Evolutionary conservation across 352 stramenopile species (phyloP).

Genomic region (Aphanomyces astaci): DNA sequence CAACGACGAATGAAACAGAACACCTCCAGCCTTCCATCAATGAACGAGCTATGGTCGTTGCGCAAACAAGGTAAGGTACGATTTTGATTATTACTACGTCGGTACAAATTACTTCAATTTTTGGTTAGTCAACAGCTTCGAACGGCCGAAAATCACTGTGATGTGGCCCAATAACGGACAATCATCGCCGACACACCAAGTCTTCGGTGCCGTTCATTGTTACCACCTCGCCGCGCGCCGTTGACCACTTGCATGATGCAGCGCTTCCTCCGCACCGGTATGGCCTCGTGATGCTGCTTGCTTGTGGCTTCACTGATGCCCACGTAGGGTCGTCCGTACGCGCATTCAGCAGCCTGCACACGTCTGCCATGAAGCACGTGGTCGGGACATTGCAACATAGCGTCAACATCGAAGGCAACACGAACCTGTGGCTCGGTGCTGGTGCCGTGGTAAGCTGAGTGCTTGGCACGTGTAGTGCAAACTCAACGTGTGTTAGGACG

Average conservation of each 20-base stretch:
- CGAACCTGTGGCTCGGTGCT: constrained; percentile 73
- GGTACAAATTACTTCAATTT: neutral
- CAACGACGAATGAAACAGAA: too few relatives aligned
- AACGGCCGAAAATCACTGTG: neutral
- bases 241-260: neutral
- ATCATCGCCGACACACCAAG: neutral
- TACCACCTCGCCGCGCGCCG: neutral
- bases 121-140: neutral
- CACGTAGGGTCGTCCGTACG: constrained; percentile 16
- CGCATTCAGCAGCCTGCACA: constrained; percentile 9
- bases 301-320: neutral
- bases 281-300: neutral
- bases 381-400: constrained; percentile 16
- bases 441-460: constrained; percentile 59
- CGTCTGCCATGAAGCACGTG: constrained; percentile 21
- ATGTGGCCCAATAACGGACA: neutral
- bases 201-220: constrained; percentile 6
- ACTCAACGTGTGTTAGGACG: constrained; percentile 36
- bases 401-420: constrained; percentile 63
- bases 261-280: constrained; percentile 9
- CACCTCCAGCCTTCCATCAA: too few relatives aligned
- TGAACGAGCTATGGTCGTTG: too few relatives aligned
- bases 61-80: neutral
- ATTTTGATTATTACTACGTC: neutral
- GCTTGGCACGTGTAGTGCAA: neutral